These are phyloP conservation scores for Akebia trifoliata DNA, from an alignment of 164 flowering plant genomes.

Conservation along the genomic window DNA sequence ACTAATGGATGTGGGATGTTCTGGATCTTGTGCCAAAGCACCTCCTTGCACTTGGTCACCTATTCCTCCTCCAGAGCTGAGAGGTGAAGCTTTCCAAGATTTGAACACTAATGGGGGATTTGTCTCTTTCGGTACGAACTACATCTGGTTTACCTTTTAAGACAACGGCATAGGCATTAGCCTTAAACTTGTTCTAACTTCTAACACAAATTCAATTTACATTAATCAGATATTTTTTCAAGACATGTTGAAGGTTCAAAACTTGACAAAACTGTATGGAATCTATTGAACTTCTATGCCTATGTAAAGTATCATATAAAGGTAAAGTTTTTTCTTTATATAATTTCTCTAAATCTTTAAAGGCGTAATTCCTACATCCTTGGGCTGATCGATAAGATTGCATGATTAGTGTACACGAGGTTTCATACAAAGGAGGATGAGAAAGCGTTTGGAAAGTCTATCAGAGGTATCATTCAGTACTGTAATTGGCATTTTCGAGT, in stretches of 20 bases:
- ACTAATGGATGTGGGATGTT: slow-evolving; percentile 63
- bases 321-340: slow-evolving; percentile 35
- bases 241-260: slow-evolving; percentile 50
- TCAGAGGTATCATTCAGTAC: slow-evolving; percentile 67
- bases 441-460: slow-evolving; percentile 51
- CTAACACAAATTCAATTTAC: slow-evolving; percentile 2
- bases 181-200: not conserved
- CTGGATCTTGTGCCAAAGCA: slow-evolving; percentile 48
- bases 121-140: slow-evolving; percentile 65
- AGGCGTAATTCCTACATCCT: not conserved
- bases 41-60: slow-evolving; percentile 89
- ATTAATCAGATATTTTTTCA: slow-evolving; percentile 50
- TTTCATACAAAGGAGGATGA: slow-evolving; percentile 73
- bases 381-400: slow-evolving; percentile 16
- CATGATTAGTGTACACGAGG: slow-evolving; percentile 60
- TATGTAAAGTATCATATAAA: slow-evolving; percentile 71
- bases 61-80: slow-evolving; percentile 80
- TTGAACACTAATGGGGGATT: slow-evolving; percentile 86
- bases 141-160: not conserved
- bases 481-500: too few species aligned
- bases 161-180: not conserved
- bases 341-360: not conserved
- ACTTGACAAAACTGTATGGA: slow-evolving; percentile 66
- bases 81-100: slow-evolving; percentile 72
- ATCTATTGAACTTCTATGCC: slow-evolving; percentile 63